Conservation (phyloP, 208 protist genomes). For the Strigomonas culicis region DNA sequence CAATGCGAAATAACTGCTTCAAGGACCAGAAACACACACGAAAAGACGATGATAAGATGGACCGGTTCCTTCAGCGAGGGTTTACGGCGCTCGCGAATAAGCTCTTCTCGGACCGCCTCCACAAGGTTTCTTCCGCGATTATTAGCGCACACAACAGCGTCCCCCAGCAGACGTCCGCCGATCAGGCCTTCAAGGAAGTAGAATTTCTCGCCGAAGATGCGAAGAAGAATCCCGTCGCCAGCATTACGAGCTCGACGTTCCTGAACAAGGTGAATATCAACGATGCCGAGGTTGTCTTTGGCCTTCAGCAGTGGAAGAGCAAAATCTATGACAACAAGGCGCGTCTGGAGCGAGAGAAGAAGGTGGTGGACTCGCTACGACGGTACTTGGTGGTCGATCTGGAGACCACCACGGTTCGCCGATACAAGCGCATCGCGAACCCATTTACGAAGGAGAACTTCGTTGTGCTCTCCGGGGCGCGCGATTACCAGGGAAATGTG, state of each 20-base stretch:
- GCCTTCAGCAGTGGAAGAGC: slow-evolving; percentile 82
- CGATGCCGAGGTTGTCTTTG: slow-evolving; percentile 87
- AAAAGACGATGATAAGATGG: slow-evolving; percentile 62
- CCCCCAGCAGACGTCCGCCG: slow-evolving; percentile 50
- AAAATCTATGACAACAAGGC: slow-evolving; percentile 84
- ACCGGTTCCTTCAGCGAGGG: slow-evolving; percentile 69
- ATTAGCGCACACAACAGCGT: slow-evolving; percentile 76
- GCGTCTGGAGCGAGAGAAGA: slow-evolving; percentile 68
- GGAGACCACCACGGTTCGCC: slow-evolving; percentile 85
- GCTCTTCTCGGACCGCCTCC: slow-evolving; percentile 83
- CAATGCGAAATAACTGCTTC: slow-evolving; percentile 75
- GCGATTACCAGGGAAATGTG: slow-evolving; percentile 86
- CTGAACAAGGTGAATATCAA: slow-evolving; percentile 86
- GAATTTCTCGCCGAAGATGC: slow-evolving; percentile 35
- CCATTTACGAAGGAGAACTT: slow-evolving; percentile 89
- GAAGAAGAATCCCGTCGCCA: slow-evolving; percentile 56
- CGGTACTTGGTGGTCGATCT: slow-evolving; percentile 88
- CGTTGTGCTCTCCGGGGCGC: slow-evolving; percentile 85
- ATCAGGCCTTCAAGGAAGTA: slow-evolving; percentile 28
- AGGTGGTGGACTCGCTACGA: slow-evolving; percentile 40
- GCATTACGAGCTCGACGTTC: slow-evolving; percentile 64
- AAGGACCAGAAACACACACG: slow-evolving; percentile 31
- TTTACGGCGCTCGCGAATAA: slow-evolving; percentile 86
- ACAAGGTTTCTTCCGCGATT: slow-evolving; percentile 72
- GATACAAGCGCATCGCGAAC: slow-evolving; percentile 90